Evolutionary conservation across 2,329 filamentous ascomycete species (phyloP), one percentile per base, ranked within the genome.

Genomic region (Aspergillus sp.): DNA sequence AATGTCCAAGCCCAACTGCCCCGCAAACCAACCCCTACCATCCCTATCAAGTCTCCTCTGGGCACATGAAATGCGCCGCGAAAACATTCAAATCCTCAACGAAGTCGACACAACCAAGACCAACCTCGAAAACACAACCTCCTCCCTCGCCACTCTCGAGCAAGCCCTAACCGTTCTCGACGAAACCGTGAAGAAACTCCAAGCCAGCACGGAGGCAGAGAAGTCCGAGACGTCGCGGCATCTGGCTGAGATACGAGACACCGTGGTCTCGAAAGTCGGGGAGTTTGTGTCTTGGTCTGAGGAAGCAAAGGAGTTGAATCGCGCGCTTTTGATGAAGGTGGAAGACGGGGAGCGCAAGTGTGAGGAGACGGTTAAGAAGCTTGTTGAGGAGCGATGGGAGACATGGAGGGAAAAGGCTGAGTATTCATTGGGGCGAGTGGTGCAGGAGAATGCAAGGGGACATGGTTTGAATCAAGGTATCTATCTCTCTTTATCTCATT

Each of bases 11-110:
- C 30, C 30, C 30, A 32, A 32, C 30, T 6, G 30, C 30, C 30
- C 51, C 43, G 47, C 41, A 12, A 51, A 9, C 26, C 47, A 34
- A 41, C 45, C 28, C 28, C 56, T 10, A 28, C 53, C 48, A 55
- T 61, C 5, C 6, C 30, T 9, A 5, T 5, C 8, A 9, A 9
- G 8, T 9, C 55, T 69, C 26, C 64, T 70, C 43, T 69, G 66
- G 67, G 64, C 62, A 4, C 60, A 68, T 50, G 59, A 69, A 44
- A 56, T 69, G n/a, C 64, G 62, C 12, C 65, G 64, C 19, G 63
- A 67, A 48, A 62, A 68, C 48, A 55, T 60, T 39, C 56, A 58
- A 29, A 57, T 68, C 6, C 50, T 59, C 12, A 48, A 58, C 8
- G 56, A 59, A 28, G 48, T 68, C 41, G 51, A 58, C 5, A 50